Evolutionary conservation across 2,329 filamentous ascomycete species (phyloP), one percentile per base, ranked within the genome.

Genomic region (Sporothrix sp.): DNA sequence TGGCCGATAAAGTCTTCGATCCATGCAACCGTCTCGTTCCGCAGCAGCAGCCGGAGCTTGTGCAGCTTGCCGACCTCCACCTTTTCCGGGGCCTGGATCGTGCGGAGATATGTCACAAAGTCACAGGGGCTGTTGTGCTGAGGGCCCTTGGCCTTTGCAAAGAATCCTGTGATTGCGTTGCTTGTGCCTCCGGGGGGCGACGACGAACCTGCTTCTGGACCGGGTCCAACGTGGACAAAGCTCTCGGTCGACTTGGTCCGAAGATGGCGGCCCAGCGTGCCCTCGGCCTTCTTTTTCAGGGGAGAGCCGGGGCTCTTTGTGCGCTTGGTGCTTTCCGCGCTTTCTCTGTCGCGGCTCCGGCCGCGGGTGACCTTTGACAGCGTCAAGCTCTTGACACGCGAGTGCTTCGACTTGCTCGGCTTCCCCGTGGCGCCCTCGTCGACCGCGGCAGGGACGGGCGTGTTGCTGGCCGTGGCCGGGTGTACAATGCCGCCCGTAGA

Each of bases 1-100:
- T 90, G 82, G 36, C 81, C 76, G 59, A 97, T 87, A 64, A 97
- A 98, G 11, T 82, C 79, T 63, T 97, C 88, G 3, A 94, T 94
- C 93, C 93, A 98, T 11, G 85, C 80, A 6, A 98, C 88, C 0
- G 91, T 95, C 70, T 98, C 93, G 61, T 97, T 97, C 16, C 93
- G 82, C 48, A 98, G 74, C 48, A 97, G 70, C 18, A 96, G 75
- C 13, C 91, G 81, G 40, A 98, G 75, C 68, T 97, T 97, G 69
- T 97, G 93, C 32, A 98, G 70, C 64, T 93, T 91, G 39, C 90
- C 89, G n/a, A 97, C 87, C 65, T 97, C 91, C 9, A 96, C 84
- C 35, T 82, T 72, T 60, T 93, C 80, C 0, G 89, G 89, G 66
- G 87, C 85, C 58, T 82, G 84, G 1, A 86, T 83, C 65, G 88